phyloP scores from a whole-genome alignment of 495 filamentous ascomycete genomes.

The Margaritispora aquatica region DNA sequence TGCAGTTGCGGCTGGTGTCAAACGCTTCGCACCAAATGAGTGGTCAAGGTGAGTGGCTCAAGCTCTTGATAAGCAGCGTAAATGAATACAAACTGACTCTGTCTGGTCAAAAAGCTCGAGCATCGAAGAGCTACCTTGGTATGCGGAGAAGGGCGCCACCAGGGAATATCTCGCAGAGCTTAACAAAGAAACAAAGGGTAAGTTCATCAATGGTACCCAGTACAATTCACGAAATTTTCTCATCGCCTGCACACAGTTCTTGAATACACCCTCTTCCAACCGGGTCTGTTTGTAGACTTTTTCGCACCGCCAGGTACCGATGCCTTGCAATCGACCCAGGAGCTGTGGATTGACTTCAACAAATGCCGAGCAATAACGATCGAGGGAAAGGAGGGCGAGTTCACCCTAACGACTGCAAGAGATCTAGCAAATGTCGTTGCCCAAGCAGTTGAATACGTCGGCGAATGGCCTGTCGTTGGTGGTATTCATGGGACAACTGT shows the following conservation, averaged over 20 bases:
- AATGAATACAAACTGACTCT: neutral
- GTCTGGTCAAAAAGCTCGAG: neutral
- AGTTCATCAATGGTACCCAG: no score
- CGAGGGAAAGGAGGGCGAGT: conserved; percentile 33
- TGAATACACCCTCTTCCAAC: conserved; percentile 53
- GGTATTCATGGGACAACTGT: conserved; percentile 43
- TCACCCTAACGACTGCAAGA: conserved; percentile 39
- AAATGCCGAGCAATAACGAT: conserved; percentile 43
- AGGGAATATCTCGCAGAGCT: conserved; percentile 43
- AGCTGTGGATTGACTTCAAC: conserved; percentile 38
- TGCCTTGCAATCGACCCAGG: conserved; percentile 33
- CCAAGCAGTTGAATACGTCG: conserved; percentile 42
- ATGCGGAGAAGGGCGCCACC: conserved; percentile 39
- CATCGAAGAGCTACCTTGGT: conserved; percentile 36
- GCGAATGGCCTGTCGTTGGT: conserved; percentile 47
- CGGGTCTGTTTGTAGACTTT: conserved; percentile 49
- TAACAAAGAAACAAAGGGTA: conserved; percentile 44
- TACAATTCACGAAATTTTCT: no score
- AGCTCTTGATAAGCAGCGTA: neutral
- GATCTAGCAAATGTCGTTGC: conserved; percentile 43
- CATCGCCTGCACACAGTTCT: conserved; percentile 37
- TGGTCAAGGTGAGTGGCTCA: conserved; percentile 42
- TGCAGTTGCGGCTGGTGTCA: conserved; percentile 49
- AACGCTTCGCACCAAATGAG: conserved; percentile 59
- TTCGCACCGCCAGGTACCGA: conserved; percentile 41